phyloP scores from a whole-genome alignment of 1,139 yeast genomes.

The Geotrichum restrictum region DNA sequence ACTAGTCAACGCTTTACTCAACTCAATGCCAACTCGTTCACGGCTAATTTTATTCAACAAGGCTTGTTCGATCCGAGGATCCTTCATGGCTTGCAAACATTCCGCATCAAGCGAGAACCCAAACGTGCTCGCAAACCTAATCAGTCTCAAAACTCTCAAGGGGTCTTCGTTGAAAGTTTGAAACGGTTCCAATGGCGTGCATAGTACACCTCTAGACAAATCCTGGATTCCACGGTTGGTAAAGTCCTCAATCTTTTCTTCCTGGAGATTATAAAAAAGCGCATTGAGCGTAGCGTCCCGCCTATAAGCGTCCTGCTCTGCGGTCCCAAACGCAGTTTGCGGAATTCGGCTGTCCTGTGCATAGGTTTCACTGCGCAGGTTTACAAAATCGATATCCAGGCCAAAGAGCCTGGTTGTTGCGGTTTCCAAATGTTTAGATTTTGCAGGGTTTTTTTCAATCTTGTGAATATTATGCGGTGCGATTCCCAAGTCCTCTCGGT shows the following conservation, averaged over 20 bases:
- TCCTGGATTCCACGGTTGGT: constrained; percentile 74
- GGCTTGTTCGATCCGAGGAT: constrained; percentile 53
- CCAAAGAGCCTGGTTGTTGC: constrained; percentile 85
- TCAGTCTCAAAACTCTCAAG: constrained; percentile 72
- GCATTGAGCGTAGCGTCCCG: constrained; percentile 94
- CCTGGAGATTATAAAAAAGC: constrained; percentile 73
- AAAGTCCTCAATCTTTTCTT: constrained; percentile 71
- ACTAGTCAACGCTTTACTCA: constrained; percentile 69
- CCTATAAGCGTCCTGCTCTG: constrained; percentile 84
- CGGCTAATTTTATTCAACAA: constrained; percentile 73
- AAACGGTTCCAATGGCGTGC: constrained; percentile 83
- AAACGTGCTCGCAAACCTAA: constrained; percentile 81
- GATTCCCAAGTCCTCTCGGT: constrained; percentile 44
- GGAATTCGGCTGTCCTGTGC: constrained; percentile 83
- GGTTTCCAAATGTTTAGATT: constrained; percentile 92
- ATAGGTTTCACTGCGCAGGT: constrained; percentile 81
- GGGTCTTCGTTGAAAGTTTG: constrained; percentile 94
- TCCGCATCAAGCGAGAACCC: constrained; percentile 59
- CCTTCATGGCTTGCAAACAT: constrained; percentile 64
- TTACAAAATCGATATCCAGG: constrained; percentile 86
- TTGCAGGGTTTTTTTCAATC: constrained; percentile 88
- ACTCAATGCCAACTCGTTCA: constrained; percentile 86
- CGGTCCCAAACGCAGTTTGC: constrained; percentile 64
- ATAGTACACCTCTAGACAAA: constrained; percentile 59
- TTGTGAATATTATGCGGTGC: constrained; percentile 61